Percentiles rank a stretch among this genome's conserved stretches.
Evolutionary conservation across 768 basidiomycete species (phyloP).

Genomic region (Dioszegia hungarica): DNA sequence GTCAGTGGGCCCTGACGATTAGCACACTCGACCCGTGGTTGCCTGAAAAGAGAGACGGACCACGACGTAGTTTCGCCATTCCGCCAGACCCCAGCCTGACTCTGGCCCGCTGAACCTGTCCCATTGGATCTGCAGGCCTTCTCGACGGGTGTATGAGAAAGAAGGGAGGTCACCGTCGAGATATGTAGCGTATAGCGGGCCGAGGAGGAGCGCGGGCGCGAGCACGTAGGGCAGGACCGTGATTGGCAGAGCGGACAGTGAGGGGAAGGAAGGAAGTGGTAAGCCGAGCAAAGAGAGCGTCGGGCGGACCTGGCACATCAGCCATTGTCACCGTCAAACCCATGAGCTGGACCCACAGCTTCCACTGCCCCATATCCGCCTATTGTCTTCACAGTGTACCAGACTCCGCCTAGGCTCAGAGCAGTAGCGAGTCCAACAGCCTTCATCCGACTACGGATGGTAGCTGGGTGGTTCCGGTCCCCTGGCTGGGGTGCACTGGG

Average conservation of each 20-base stretch:
- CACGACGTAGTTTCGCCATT: slow-evolving; percentile 66
- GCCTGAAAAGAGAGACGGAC: slow-evolving; percentile 39
- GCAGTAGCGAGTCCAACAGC: slow-evolving; percentile 65
- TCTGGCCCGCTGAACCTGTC: background rate
- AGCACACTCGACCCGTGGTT: background rate
- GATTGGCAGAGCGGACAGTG: background rate
- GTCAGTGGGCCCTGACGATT: slow-evolving; percentile 70
- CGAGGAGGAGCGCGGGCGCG: slow-evolving; percentile 68
- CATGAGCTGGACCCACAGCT: slow-evolving; percentile 8
- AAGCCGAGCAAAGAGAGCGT: slow-evolving; percentile 8
- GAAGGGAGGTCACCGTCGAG: slow-evolving; percentile 43
- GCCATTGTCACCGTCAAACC: background rate
- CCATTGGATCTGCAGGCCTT: background rate
- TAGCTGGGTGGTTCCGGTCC: slow-evolving; percentile 68
- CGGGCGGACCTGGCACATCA: slow-evolving; percentile 9
- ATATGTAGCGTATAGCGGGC: slow-evolving; percentile 62
- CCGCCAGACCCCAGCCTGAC: slow-evolving; percentile 50
- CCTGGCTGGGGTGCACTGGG: slow-evolving; percentile 41
- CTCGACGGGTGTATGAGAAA: slow-evolving; percentile 39
- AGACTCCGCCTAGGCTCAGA: slow-evolving; percentile 57
- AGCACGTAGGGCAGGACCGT: slow-evolving; percentile 56
- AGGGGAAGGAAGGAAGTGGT: slow-evolving; percentile 8
- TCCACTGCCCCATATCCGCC: slow-evolving; percentile 17
- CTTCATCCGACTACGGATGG: slow-evolving; percentile 71
- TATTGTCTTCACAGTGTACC: slow-evolving; percentile 30